Evolutionary conservation across 2,329 filamentous ascomycete species (phyloP).

Genomic region (Sporothrix pallida): DNA sequence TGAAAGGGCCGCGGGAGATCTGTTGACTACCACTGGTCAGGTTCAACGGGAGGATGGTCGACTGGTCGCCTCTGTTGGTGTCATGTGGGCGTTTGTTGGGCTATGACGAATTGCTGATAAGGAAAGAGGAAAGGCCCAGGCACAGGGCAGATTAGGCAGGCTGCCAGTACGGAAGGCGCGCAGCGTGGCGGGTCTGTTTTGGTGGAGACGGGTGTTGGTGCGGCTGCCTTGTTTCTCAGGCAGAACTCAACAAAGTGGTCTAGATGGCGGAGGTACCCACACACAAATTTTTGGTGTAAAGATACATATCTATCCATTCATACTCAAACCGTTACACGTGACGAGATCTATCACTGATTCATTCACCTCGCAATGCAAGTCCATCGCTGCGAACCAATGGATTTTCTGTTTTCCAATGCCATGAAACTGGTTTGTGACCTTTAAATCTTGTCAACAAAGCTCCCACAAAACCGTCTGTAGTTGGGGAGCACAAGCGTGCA

Average conservation of each 20-base stretch:
- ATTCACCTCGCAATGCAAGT: neutral
- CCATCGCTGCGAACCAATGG: neutral
- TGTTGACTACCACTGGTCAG: conserved; percentile 16
- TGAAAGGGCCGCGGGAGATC: conserved; percentile 22
- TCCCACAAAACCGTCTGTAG: neutral
- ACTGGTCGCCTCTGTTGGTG: conserved; percentile 15
- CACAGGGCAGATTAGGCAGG: conserved; percentile 29
- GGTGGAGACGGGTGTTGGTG: neutral
- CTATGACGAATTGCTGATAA: conserved; percentile 33
- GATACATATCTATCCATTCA: neutral
- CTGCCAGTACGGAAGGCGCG: conserved; percentile 18
- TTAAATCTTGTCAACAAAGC: neutral
- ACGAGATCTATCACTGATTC: neutral
- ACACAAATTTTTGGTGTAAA: neutral
- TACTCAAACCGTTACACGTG: neutral
- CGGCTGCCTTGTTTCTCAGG: conserved; percentile 13
- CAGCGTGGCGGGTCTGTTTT: conserved; percentile 15
- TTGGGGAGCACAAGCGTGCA: neutral
- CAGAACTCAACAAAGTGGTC: neutral
- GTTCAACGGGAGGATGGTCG: neutral
- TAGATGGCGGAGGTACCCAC: neutral
- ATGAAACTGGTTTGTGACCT: neutral
- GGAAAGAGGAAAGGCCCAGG: neutral
- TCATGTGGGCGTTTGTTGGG: conserved; percentile 35
- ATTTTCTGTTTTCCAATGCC: neutral